phyloP scores from a whole-genome alignment of 768 basidiomycete species.

The Tulasnella sp. region DNA sequence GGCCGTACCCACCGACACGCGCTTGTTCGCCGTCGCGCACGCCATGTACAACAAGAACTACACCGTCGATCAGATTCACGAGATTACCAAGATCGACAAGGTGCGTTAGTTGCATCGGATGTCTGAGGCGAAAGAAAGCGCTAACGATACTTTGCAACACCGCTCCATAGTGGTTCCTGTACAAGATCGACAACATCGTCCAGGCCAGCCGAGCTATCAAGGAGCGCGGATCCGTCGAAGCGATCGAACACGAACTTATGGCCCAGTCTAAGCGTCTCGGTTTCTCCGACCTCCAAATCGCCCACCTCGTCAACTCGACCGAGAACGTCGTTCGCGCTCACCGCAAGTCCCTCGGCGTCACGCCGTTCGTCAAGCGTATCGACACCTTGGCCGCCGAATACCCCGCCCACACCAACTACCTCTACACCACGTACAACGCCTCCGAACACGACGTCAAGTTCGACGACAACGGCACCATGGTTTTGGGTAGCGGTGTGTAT shows the following conservation, averaged over 20 bases:
- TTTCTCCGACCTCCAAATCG: slow-evolving; percentile 92
- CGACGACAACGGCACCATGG: slow-evolving; percentile 98
- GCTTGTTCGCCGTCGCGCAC: slow-evolving; percentile 95
- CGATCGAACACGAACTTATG: slow-evolving; percentile 77
- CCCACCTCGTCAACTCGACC: slow-evolving; percentile 66
- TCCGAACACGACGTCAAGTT: slow-evolving; percentile 94
- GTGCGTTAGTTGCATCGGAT: slow-evolving; percentile 48
- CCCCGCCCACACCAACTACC: slow-evolving; percentile 98
- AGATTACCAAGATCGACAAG: slow-evolving; percentile 98
- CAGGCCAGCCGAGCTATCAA: slow-evolving; percentile 78
- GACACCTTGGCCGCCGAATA: slow-evolving; percentile 99
- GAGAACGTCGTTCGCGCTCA: slow-evolving; percentile 81
- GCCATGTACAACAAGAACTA: slow-evolving; percentile 96
- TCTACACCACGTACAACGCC: slow-evolving; percentile 99
- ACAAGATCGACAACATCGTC: slow-evolving; percentile 99
- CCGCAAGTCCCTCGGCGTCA: slow-evolving; percentile 85
- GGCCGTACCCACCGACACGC: slow-evolving; percentile 87
- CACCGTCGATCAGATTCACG: slow-evolving; percentile 85
- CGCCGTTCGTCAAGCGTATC: slow-evolving; percentile 98
- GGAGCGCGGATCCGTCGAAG: slow-evolving; percentile 67
- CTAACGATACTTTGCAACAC: background rate
- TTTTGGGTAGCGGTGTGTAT: slow-evolving; percentile 96
- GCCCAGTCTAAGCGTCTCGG: slow-evolving; percentile 89
- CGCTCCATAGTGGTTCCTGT: slow-evolving; percentile 81
- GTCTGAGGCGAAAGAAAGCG: background rate